Evolutionary conservation across 352 stramenopile species (phyloP).

Genomic region (Phytophthora citrophthora): DNA sequence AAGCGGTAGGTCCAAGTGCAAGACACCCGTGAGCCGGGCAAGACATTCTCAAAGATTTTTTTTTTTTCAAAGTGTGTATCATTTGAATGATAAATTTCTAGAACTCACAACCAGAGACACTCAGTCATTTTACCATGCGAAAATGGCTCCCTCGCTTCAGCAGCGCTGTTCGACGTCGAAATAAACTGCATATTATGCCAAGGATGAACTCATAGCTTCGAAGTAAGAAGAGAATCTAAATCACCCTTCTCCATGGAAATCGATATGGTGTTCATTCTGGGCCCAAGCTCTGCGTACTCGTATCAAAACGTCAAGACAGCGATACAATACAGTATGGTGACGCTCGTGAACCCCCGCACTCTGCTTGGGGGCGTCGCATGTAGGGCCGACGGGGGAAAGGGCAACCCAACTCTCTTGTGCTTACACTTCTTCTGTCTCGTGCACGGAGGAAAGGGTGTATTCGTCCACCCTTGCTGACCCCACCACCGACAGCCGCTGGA

Average conservation of each 20-base stretch:
- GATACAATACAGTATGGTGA: not conserved
- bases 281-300: no score
- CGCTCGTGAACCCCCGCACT: conserved; percentile 7
- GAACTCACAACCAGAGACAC: conserved; percentile 15
- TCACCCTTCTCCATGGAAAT: not conserved
- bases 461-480: conserved; percentile 20
- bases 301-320: conserved; percentile 2
- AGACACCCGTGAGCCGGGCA: no score
- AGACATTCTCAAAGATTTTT: no score
- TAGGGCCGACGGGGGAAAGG: conserved; percentile 11
- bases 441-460: conserved; percentile 20
- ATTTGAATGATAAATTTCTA: conserved; percentile 18
- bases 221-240: not conserved
- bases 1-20: no score
- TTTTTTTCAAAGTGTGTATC: no score
- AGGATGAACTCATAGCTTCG: no score
- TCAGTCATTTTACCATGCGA: conserved; percentile 25
- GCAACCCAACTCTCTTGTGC: conserved; percentile 1
- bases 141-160: conserved; percentile 2
- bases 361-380: conserved; percentile 32
- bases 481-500: conserved; percentile 28
- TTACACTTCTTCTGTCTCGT: conserved; percentile 8
- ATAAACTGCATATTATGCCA: conserved; percentile 2
- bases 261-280: not conserved
- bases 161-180: not conserved